phyloP scores from a whole-genome alignment of 129 eudicot species.

The Flaveria bidentis region DNA sequence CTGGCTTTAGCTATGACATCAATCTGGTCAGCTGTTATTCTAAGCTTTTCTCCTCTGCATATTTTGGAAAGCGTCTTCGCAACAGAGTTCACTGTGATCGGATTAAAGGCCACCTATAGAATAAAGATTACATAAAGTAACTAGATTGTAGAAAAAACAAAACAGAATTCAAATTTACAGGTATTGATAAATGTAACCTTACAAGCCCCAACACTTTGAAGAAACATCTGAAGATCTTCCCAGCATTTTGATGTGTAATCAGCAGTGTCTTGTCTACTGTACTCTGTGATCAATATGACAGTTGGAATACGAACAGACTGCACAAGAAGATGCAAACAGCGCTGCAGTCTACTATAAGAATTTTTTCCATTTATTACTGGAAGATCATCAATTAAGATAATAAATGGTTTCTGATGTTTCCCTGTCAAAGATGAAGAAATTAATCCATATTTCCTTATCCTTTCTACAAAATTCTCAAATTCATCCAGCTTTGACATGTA shows the following conservation, averaged over 20 bases:
- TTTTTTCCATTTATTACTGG: conserved; percentile 75
- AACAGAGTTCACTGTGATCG: conserved; percentile 80
- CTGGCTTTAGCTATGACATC: conserved; percentile 79
- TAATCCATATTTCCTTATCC: conserved; percentile 73
- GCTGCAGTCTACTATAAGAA: conserved; percentile 60
- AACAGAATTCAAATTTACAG: neutral
- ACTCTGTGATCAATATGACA: conserved; percentile 76
- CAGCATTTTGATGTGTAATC: conserved; percentile 56
- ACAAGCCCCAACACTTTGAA: conserved; percentile 79
- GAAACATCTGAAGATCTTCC: conserved; percentile 78
- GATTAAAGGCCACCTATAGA: conserved; percentile 81
- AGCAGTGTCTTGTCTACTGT: conserved; percentile 59
- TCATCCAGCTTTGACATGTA: conserved; percentile 91
- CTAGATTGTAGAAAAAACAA: neutral
- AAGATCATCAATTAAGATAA: conserved; percentile 88
- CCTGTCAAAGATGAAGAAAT: conserved; percentile 47
- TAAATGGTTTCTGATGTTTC: conserved; percentile 39
- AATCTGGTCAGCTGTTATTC: conserved; percentile 52
- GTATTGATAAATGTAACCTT: conserved; percentile 62
- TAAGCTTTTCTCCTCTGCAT: conserved; percentile 59
- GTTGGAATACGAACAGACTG: conserved; percentile 76
- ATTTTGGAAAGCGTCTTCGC: conserved; percentile 65
- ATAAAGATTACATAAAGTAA: conserved; percentile 17
- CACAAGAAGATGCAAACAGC: conserved; percentile 76
- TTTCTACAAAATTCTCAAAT: conserved; percentile 83